Percentiles rank a stretch among this genome's conserved stretches.
Evolutionary conservation across 2,329 filamentous ascomycete genomes (phyloP).

Genomic region (Ascocoryne sarcoides): DNA sequence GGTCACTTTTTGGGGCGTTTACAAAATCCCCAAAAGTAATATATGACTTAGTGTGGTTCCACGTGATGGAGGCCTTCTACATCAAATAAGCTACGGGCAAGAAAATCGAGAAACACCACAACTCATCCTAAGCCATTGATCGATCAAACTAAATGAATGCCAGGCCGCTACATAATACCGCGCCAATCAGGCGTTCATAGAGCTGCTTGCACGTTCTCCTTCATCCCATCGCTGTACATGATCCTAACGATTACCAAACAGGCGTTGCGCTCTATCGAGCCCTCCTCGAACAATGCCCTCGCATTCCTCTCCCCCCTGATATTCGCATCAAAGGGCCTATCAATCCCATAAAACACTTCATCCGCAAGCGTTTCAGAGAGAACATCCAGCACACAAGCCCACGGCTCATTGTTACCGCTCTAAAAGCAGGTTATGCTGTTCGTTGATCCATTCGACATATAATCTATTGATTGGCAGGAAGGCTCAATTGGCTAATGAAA

Average conservation of each 20-base stretch:
- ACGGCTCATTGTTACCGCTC: conserved; percentile 50
- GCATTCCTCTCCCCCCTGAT: conserved; percentile 43
- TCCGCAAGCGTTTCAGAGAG: conserved; percentile 53
- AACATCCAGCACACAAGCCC: conserved; percentile 50
- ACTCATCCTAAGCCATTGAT: no score
- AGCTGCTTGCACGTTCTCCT: neutral
- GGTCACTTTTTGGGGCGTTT: no score
- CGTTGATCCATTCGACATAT: conserved; percentile 1
- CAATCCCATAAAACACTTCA: conserved; percentile 44
- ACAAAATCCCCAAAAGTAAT: no score
- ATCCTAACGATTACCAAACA: conserved; percentile 24
- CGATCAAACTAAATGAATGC: neutral
- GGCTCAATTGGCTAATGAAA: neutral
- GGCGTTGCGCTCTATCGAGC: conserved; percentile 66
- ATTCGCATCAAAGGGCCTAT: conserved; percentile 27
- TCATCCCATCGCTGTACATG: neutral
- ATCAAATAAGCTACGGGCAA: no score
- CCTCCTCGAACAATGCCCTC: conserved; percentile 50
- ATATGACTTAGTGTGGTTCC: no score
- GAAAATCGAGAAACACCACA: no score
- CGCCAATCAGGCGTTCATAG: neutral
- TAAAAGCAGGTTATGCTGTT: conserved; percentile 62
- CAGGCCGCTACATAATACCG: neutral
- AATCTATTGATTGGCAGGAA: neutral
- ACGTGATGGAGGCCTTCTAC: no score